A percentile compares a stretch with the other conserved stretches of the same genome.
Evolutionary conservation across 352 stramenopile species (phyloP).

Genomic region (Pythium volutum): DNA sequence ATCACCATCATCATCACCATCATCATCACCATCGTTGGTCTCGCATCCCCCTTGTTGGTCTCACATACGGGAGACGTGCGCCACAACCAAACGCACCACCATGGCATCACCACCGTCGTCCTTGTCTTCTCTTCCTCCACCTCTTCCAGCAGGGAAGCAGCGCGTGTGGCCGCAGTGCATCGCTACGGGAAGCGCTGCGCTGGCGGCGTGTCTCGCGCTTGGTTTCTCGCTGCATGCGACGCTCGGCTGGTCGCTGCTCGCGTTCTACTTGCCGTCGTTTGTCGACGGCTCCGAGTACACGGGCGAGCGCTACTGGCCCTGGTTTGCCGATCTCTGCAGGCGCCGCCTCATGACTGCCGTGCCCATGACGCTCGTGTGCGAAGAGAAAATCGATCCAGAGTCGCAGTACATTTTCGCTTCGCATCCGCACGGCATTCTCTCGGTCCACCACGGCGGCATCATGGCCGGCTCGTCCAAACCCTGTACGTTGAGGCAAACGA

Average conservation of each 20-base stretch:
- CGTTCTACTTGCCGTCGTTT: slow-evolving; percentile 32
- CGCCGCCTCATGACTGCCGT: slow-evolving; percentile 32
- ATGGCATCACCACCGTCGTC: not conserved
- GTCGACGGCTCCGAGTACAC: slow-evolving; percentile 29
- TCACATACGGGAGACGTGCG: not conserved
- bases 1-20: not conserved
- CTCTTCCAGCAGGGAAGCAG: slow-evolving; percentile 13
- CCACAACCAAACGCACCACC: not conserved
- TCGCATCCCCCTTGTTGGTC: not conserved
- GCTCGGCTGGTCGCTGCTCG: slow-evolving; percentile 22
- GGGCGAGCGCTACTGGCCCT: slow-evolving; percentile 30
- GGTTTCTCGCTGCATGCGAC: slow-evolving; percentile 7
- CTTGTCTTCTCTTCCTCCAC: no score
- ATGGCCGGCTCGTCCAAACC: slow-evolving; percentile 56
- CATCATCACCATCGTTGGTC: not conserved
- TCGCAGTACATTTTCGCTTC: slow-evolving; percentile 81
- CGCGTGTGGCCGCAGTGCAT: slow-evolving; percentile 23
- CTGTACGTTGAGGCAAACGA: slow-evolving; percentile 7
- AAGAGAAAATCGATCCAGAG: slow-evolving; percentile 50
- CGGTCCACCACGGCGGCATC: slow-evolving; percentile 62
- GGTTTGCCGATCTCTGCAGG: slow-evolving; percentile 22
- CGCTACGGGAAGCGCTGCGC: slow-evolving; percentile 16
- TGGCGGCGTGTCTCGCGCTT: slow-evolving; percentile 13
- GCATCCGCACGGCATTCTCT: slow-evolving; percentile 75
- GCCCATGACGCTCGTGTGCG: slow-evolving; percentile 63